Conservation (phyloP, 345 rosid genomes). For the Eucalyptus curtisii region DNA sequence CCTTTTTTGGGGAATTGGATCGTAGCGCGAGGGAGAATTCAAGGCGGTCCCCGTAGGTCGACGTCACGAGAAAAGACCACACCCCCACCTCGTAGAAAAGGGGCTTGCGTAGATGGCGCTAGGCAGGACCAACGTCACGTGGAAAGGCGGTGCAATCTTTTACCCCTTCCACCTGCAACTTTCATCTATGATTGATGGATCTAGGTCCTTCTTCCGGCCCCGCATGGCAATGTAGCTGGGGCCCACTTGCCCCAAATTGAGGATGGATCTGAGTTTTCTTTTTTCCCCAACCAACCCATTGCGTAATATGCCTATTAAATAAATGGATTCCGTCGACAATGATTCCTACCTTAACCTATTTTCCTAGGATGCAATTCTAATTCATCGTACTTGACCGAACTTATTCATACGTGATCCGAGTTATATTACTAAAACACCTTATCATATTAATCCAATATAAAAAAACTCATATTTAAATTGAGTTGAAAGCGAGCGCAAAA, state of each 20-base stretch:
- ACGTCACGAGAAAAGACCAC: neutral
- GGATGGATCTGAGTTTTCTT: neutral
- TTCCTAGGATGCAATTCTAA: neutral
- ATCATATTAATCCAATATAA: too few relatives aligned
- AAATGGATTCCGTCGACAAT: accelerated
- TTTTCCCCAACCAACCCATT: neutral
- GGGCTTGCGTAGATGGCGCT: neutral
- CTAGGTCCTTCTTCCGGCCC: neutral
- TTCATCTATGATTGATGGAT: neutral
- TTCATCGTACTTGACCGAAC: neutral
- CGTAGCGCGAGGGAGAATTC: neutral
- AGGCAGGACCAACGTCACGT: neutral
- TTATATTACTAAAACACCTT: too few relatives aligned
- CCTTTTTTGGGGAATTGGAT: neutral
- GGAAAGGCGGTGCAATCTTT: neutral
- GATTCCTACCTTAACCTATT: neutral
- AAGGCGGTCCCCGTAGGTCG: neutral
- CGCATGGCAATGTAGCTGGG: neutral
- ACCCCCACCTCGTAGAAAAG: neutral
- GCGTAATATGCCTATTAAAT: neutral
- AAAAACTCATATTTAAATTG: neutral
- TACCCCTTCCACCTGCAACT: neutral
- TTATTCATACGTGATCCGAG: neutral
- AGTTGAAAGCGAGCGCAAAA: accelerated
- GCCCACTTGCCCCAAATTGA: neutral